Base-by-base conservation (phyloP, 345 rosid genomes). In the Citrus unshiu region DNA sequence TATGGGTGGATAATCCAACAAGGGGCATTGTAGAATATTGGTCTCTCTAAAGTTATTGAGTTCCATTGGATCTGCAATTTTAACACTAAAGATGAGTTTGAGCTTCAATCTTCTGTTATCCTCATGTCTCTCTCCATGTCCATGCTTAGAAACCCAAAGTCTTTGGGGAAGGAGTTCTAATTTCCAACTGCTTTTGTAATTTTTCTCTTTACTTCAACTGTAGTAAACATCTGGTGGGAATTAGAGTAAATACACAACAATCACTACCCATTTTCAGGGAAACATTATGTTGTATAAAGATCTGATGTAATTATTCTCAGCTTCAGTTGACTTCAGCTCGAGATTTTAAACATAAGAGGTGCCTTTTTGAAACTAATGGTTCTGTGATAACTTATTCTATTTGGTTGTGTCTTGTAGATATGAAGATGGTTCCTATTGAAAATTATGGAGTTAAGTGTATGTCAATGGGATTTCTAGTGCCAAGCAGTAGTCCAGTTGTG, bases 401-500 rank as follows among this genome's bases (percentile, higher is more conserved):
- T 43, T 22, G 58, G 58, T 66, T 21, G 66, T 27, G 46, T 37
- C 61, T 68, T 56, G 68, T 80, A 94, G 99, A 91, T 84, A 85
- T 84, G 89, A 96, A 89, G 88, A 94, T 96, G 98, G 76, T 94
- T 85, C 98, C 98, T 7, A 88, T 96, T 68, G 97, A 90, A 76
- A 93, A 82, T 78, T 88, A 94, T 82, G 95, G 95, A 46, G 94
- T 96, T 73, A 94, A 88, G 82, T 94, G 99, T 60, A 94, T 96
- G 93, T 94, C 99, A 12, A 94, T 96, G 72, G 99, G 99, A 77
- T 89, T 96, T 75, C 97, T 96, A 78, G 97, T 93, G 9, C 97
- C 90, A 66, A 90, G 92, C 84, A 97, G 93, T 80, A 95, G 94
- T n/a, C 91, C 97, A 9, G 81, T 96, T 73, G 94, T 94, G 34